phyloP scores from a whole-genome alignment of 805 yeast genomes.

The Saturnispora mendoncae region DNA sequence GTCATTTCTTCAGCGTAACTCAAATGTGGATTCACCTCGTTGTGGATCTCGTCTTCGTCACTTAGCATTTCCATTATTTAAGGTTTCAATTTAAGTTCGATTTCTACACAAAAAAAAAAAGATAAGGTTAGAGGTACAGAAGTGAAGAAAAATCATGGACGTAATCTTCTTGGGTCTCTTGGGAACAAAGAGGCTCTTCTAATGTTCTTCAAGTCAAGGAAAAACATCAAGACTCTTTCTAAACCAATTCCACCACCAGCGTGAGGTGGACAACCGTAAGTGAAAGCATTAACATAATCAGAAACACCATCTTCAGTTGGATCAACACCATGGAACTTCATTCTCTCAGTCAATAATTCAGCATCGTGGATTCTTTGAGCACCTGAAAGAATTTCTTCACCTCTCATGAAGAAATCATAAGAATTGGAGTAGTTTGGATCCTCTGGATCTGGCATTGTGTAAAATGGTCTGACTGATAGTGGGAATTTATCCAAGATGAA shows the following conservation, averaged over 20 bases:
- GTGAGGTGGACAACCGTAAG: slow-evolving; percentile 95
- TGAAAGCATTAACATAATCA: slow-evolving; percentile 89
- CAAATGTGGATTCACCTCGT: slow-evolving; percentile 37
- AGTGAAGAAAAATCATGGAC: slow-evolving; percentile 46
- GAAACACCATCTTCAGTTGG: slow-evolving; percentile 72
- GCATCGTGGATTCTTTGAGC: slow-evolving; percentile 99
- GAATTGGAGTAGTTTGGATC: slow-evolving; percentile 93
- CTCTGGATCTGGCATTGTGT: slow-evolving; percentile 96
- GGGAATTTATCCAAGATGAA: slow-evolving; percentile 98
- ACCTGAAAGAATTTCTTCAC: slow-evolving; percentile 98
- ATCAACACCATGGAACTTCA: slow-evolving; percentile 75
- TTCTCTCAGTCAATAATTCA: slow-evolving; percentile 68
- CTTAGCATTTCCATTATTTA: slow-evolving; percentile 3
- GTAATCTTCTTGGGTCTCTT: slow-evolving; percentile 91
- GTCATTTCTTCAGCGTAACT: slow-evolving; percentile 57
- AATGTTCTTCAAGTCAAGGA: slow-evolving; percentile 90
- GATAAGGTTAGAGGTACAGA: neutral
- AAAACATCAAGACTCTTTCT: slow-evolving; percentile 98
- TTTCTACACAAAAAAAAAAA: neutral
- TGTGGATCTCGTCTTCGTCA: slow-evolving; percentile 10
- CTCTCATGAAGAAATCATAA: slow-evolving; percentile 99
- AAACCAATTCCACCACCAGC: slow-evolving; percentile 99
- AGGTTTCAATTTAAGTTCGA: neutral
- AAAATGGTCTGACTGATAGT: slow-evolving; percentile 91
- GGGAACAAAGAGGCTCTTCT: slow-evolving; percentile 99